Evolutionary conservation across 2,329 filamentous ascomycete species (phyloP), one percentile per base, ranked within the genome.

Genomic region (Byssothecium circinans): DNA sequence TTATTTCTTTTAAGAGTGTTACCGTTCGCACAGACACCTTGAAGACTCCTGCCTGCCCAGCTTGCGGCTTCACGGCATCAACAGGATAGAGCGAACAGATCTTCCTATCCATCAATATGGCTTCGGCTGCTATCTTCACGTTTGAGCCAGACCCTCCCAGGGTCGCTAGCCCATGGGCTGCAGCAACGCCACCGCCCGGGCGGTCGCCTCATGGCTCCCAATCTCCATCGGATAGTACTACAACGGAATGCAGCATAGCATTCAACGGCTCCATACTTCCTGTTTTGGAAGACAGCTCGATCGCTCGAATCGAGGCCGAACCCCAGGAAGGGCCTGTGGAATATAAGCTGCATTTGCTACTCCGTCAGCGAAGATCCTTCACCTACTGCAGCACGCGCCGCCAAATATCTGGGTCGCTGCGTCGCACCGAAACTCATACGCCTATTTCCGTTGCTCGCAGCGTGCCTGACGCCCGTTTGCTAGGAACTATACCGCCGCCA

Each of bases 71-170:
- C 17, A 19, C 30, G 4, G 15, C 15, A 36, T 11, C 4, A 15
- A 15, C 5, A 15, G 8, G 19, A 11, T 10, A 15, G 15, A 36
- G 33, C 5, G 33, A n/a, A 23, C n/a, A n/a, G 14, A 15, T 20
- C 38, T 27, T 40, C 17, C 33, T 38, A 35, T 29, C 30, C 25
- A 41, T 34, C 23, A 52, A 32, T 10, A 95, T 94, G 89, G 92
- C 94, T 49, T 96, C 92, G 11, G 92, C 94, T 49, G 96, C 92
- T 11, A 89, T 99, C 58, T 99, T 99, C 69, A 96, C 92, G 0
- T 99, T 89, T 68, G 90, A 96, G 53, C 85, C 89, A 2, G 87
- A 96, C 56, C 89, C 91, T 37, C 89, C 89, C 2, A 80, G 89
- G 69, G 90, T 97, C 29, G 87, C 88, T 12, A 97, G 92, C 15